Conservation (phyloP, 2,329 filamentous ascomycete species). For the Davidsoniella australis region DNA sequence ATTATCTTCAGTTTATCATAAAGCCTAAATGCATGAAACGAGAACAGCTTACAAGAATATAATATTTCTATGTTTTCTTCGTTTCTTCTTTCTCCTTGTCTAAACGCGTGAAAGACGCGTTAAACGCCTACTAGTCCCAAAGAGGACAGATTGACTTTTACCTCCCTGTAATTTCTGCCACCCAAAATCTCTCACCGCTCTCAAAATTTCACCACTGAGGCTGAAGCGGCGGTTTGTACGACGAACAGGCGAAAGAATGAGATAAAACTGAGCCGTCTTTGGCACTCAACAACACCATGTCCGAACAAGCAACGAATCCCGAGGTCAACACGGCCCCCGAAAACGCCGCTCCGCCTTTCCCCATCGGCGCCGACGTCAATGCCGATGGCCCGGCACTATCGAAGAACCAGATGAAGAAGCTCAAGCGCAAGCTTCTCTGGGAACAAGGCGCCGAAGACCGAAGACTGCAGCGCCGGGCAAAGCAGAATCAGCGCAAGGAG, state of each 20-base stretch:
- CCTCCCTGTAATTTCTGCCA: constrained; percentile 10
- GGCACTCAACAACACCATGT: not conserved
- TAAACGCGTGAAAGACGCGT: constrained; percentile 2
- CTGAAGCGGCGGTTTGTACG: not conserved
- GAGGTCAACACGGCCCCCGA: not conserved
- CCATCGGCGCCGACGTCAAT: not conserved
- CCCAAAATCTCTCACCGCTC: constrained; percentile 1
- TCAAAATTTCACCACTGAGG: constrained; percentile 11
- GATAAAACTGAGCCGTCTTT: too few relatives aligned
- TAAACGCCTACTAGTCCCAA: constrained; percentile 4
- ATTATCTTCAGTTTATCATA: not conserved
- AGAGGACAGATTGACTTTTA: constrained; percentile 7
- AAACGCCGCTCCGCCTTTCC: not conserved
- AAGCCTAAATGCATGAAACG: not conserved
- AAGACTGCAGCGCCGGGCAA: constrained; percentile 36
- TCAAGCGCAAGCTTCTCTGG: constrained; percentile 55
- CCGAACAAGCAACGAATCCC: constrained; percentile 1
- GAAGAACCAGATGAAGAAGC: constrained; percentile 74
- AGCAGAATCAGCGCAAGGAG: constrained; percentile 29
- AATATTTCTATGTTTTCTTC: constrained; percentile 2
- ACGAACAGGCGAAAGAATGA: not conserved
- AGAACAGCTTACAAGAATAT: not conserved
- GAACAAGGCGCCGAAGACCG: constrained; percentile 51
- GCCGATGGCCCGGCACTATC: constrained; percentile 34
- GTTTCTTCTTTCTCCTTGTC: constrained; percentile 2